phyloP scores from a whole-genome alignment of 2,329 filamentous ascomycete genomes.

The Pyrenophora seminiperda region DNA sequence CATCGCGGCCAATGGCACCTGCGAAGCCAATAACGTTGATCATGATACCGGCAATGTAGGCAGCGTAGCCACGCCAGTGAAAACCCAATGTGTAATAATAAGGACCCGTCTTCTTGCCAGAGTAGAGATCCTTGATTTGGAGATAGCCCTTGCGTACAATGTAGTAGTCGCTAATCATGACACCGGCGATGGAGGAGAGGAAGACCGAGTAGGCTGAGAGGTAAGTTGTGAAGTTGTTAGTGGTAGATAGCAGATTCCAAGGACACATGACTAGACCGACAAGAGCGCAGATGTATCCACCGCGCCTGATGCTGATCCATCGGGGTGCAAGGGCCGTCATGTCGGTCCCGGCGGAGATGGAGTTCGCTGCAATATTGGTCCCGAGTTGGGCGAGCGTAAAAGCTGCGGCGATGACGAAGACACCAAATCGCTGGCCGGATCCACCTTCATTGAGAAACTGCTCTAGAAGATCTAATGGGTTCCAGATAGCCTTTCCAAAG shows the following conservation, averaged over 20 bases:
- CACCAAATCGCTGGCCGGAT: constrained; percentile 51
- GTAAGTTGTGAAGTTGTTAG: constrained; percentile 89
- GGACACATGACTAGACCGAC: constrained; percentile 87
- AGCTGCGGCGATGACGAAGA: constrained; percentile 60
- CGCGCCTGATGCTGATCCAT: constrained; percentile 82
- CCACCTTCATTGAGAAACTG: constrained; percentile 51
- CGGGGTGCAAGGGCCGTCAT: constrained; percentile 80
- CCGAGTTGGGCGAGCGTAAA: constrained; percentile 76
- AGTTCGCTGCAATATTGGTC: constrained; percentile 87
- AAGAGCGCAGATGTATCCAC: constrained; percentile 81
- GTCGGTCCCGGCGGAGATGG: constrained; percentile 80
- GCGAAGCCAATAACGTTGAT: constrained; percentile 93
- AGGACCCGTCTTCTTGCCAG: constrained; percentile 65
- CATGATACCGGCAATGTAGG: constrained; percentile 81
- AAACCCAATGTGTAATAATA: constrained; percentile 78
- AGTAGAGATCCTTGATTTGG: constrained; percentile 78
- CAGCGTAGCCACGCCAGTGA: constrained; percentile 81
- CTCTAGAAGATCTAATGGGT: constrained; percentile 50
- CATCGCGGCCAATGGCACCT: constrained; percentile 72
- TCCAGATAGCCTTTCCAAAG: constrained; percentile 50
- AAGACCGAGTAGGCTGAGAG: constrained; percentile 92
- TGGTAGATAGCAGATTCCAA: constrained; percentile 74
- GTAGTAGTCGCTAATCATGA: constrained; percentile 89
- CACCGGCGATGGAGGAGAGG: constrained; percentile 90
- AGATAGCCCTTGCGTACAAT: constrained; percentile 81